Evolutionary conservation across 306 rosid species (phyloP).

Genomic region (Acmispon strigosus): DNA sequence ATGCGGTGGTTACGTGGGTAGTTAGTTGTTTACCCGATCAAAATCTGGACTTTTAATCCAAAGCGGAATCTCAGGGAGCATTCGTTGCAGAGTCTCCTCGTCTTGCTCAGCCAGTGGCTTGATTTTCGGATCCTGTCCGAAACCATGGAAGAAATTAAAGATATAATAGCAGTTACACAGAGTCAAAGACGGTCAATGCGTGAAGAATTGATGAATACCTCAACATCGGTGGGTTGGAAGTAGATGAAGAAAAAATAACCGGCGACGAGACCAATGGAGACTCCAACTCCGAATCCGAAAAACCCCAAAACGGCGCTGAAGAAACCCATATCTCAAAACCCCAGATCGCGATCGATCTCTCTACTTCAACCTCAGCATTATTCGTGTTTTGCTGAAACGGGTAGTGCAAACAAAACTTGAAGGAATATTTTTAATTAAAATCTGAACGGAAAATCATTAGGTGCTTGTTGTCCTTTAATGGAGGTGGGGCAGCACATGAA

Average conservation of each 20-base stretch:
- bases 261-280: constrained; percentile 59
- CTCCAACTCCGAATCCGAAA: constrained; percentile 80
- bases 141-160: not conserved
- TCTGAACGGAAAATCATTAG: not conserved
- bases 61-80: constrained; percentile 81
- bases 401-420: not conserved
- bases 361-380: constrained; percentile 6
- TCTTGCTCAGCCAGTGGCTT: constrained; percentile 65
- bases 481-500: not conserved
- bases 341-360: constrained; percentile 27
- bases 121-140: constrained; percentile 58
- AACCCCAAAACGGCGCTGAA: constrained; percentile 64
- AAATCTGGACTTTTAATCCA: constrained; percentile 92
- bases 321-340: constrained; percentile 56
- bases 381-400: not conserved
- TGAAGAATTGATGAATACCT: constrained; percentile 32
- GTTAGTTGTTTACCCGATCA: constrained; percentile 52
- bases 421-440: not conserved
- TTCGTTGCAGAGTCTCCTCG: constrained; percentile 49
- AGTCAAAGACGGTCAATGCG: not conserved
- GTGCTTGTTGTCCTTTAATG: not conserved
- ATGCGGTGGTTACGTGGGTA: not conserved
- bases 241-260: constrained; percentile 87
- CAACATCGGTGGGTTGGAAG: constrained; percentile 55
- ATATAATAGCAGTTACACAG: not conserved